Base-by-base conservation (phyloP, 495 filamentous ascomycete genomes). In the Pseudoneurospora amorphoporcata region DNA sequence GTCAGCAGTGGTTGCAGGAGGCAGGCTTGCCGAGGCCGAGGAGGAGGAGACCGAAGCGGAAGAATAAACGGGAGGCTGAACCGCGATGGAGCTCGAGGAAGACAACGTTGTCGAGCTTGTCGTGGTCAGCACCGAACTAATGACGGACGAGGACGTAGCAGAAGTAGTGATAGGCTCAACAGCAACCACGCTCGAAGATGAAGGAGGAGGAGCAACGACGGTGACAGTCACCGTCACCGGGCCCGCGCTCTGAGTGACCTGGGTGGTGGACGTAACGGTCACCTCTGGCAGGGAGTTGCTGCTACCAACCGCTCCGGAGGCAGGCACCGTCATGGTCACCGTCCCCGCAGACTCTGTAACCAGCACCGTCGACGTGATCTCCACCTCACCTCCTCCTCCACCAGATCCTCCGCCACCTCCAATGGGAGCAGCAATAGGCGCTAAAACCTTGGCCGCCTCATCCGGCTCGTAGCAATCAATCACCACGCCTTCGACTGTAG, bases 381-480 rank as follows among this genome's bases (percentile, higher is more conserved):
- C 65, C 12, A n/a, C 3, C 29, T 68, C 70, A 43, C 58, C 69
- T 10, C 68, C 47, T 14, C 19, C 45, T 9, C 8, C 23, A 32
- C 12, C 23, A 14, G 1, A 12, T 16, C 19, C 45, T 7, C 47
- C 23, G 7, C 19, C 5, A 29, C 10, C 5, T 14, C 45, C 45
- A 9, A 75, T 14, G 1, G 38, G 70, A 23, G 68, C 73, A 19
- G 73, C 70, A 23, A 71, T 3, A 3, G 71, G 61, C 16, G 78
- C 82, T 38, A 84, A 72, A 29, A 79, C 73, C 16, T 72, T 61
- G 32, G 69, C 71, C 7, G 79, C 82, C 12, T 73, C 73, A 16
- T 72, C 74, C 6, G 77, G 72, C 70, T 80, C 75, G 37, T 73
- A 72, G 70, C 84, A 86, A n/a, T 76, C 79, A 41, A 85, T 71